Evolutionary conservation across 2,329 filamentous ascomycete genomes (phyloP).

Genomic region (Trichoderma hamatum): DNA sequence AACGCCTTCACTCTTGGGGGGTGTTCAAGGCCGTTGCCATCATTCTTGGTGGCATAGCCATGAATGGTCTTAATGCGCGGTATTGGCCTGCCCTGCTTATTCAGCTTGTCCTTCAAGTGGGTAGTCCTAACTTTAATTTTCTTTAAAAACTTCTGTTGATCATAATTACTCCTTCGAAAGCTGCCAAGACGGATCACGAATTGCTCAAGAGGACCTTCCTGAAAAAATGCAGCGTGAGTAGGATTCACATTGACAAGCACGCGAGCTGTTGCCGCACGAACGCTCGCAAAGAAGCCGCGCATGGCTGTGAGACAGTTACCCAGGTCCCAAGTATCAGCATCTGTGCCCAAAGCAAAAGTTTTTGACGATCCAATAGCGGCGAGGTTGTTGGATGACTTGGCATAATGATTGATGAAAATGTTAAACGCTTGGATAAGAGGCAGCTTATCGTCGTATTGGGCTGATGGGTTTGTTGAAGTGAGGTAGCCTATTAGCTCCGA

Average conservation of each 20-base stretch:
- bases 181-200: constrained; percentile 26
- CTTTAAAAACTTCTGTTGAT: constrained; percentile 44
- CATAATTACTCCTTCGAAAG: constrained; percentile 10
- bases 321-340: constrained; percentile 31
- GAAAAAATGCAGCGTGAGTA: constrained; percentile 41
- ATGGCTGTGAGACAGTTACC: constrained; percentile 36
- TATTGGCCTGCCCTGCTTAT: constrained; percentile 39
- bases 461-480: constrained; percentile 32
- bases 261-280: constrained; percentile 27
- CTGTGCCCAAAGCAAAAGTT: constrained; percentile 33
- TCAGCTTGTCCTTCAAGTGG: constrained; percentile 42
- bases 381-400: constrained; percentile 34
- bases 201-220: constrained; percentile 32
- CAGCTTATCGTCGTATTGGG: constrained; percentile 33
- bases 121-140: constrained; percentile 43
- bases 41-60: constrained; percentile 41
- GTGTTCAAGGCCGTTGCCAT: constrained; percentile 37
- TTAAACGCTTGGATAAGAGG: constrained; percentile 33
- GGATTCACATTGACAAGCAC: constrained; percentile 39
- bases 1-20: constrained; percentile 34
- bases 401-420: constrained; percentile 38
- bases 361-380: constrained; percentile 38
- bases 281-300: constrained; percentile 36
- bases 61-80: constrained; percentile 43
- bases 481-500: constrained; percentile 35